These are phyloP conservation scores for Solanum hybrid DNA, from an alignment of 305 asterid species.

Conservation along the genomic window DNA sequence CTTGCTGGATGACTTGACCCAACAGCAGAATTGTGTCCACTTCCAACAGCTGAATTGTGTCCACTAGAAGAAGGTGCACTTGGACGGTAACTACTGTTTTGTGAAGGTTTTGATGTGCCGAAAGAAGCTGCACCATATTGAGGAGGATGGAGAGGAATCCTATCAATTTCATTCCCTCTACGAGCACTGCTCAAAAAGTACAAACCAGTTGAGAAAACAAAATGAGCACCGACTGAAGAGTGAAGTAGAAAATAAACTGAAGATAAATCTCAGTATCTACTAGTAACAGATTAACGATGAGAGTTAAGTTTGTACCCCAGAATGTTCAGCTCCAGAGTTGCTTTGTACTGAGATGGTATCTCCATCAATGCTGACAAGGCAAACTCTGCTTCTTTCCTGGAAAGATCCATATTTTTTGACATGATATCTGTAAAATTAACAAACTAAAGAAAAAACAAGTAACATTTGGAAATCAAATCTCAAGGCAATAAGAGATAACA, in stretches of 20 bases:
- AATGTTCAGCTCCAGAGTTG: constrained; percentile 79
- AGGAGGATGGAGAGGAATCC: constrained; percentile 87
- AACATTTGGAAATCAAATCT: neutral
- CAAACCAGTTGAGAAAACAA: constrained; percentile 11
- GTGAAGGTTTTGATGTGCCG: constrained; percentile 46
- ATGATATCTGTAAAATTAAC: constrained; percentile 90
- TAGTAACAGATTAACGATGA: neutral
- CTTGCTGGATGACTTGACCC: constrained; percentile 36
- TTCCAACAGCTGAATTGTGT: constrained; percentile 17
- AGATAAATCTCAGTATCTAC: neutral
- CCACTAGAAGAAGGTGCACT: constrained; percentile 53
- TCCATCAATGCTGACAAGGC: constrained; percentile 92
- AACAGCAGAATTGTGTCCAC: constrained; percentile 19
- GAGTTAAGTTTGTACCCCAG: constrained; percentile 48
- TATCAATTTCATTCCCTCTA: constrained; percentile 59
- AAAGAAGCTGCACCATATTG: constrained; percentile 53
- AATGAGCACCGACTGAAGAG: neutral
- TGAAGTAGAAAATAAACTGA: neutral
- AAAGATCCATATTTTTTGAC: constrained; percentile 52
- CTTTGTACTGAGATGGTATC: constrained; percentile 88
- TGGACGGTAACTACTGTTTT: constrained; percentile 40
- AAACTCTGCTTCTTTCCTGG: constrained; percentile 88
- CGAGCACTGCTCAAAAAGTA: constrained; percentile 40
- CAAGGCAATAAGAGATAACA: neutral
- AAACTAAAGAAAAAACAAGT: constrained; percentile 34